Percentiles rank a stretch among this genome's conserved stretches.
phyloP scores from a whole-genome alignment of 345 rosid species.

The Carallia pectinifolia region DNA sequence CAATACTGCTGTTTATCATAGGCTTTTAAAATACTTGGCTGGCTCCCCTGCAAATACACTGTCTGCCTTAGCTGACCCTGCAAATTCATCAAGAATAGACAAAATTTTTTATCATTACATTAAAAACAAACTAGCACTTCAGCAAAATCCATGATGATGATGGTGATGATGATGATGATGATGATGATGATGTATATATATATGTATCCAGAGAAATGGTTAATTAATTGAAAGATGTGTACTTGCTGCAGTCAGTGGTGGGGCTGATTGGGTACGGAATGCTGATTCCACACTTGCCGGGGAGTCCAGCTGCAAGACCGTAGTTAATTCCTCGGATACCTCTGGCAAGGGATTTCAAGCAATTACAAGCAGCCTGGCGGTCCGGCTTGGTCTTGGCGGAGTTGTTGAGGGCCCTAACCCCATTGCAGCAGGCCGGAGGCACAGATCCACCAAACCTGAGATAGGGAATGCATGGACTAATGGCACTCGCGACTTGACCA shows the following conservation, averaged over 20 bases:
- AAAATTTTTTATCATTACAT: too few species aligned
- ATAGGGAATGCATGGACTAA: conserved; percentile 23
- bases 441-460: not conserved
- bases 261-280: conserved; percentile 5
- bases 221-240: not conserved
- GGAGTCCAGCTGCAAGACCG: not conserved
- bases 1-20: too few species aligned
- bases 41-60: too few species aligned
- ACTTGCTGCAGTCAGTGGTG: conserved; percentile 2
- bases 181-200: too few species aligned
- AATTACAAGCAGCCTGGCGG: conserved; percentile 30
- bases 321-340: not conserved
- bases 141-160: too few species aligned
- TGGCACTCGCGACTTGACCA: conserved; percentile 15
- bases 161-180: too few species aligned
- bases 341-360: conserved; percentile 13
- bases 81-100: too few species aligned
- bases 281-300: conserved; percentile 3
- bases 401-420: conserved; percentile 18
- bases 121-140: too few species aligned
- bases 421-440: conserved; percentile 18
- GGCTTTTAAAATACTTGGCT: too few species aligned
- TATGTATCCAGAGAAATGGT: too few species aligned
- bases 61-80: too few species aligned
- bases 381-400: conserved; percentile 26